Percentiles rank a stretch among this genome's conserved stretches.
These are phyloP conservation scores for Cucurbita maxima DNA, from an alignment of 306 rosid genomes.

Conservation along the genomic window DNA sequence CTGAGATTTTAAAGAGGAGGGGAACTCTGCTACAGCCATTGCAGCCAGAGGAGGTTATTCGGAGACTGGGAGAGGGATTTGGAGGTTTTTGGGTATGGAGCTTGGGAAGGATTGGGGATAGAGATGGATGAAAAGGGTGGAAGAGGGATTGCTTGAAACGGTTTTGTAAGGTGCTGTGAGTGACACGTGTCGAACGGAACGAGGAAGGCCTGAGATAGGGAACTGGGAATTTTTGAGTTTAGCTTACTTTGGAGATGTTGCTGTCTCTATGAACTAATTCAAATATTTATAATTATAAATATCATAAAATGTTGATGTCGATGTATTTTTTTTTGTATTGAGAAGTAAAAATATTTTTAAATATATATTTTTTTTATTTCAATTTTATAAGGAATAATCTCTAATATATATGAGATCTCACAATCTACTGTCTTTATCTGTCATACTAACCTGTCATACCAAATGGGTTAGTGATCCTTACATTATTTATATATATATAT, in stretches of 20 bases:
- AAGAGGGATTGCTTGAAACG: slow-evolving; percentile 20
- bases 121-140: background rate
- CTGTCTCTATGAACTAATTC: background rate
- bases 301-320: too few relatives aligned
- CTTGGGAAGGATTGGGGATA: background rate
- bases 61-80: background rate
- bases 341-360: too few relatives aligned
- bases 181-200: slow-evolving; percentile 45
- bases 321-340: too few relatives aligned
- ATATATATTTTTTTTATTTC: too few relatives aligned
- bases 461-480: too few relatives aligned
- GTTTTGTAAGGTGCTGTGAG: slow-evolving; percentile 34
- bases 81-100: slow-evolving; percentile 1
- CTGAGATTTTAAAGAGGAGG: slow-evolving; percentile 29
- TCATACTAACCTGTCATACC: too few relatives aligned
- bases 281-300: too few relatives aligned
- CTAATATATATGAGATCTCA: too few relatives aligned
- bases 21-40: slow-evolving; percentile 66
- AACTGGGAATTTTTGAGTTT: background rate
- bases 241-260: background rate
- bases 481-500: too few relatives aligned
- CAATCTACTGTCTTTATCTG: too few relatives aligned
- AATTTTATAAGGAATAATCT: too few relatives aligned
- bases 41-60: slow-evolving; percentile 7
- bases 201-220: background rate